Evolutionary conservation across 805 yeast species (phyloP), one percentile per base, ranked within the genome.

Genomic region (Vanderwaltozyma yarrowii): DNA sequence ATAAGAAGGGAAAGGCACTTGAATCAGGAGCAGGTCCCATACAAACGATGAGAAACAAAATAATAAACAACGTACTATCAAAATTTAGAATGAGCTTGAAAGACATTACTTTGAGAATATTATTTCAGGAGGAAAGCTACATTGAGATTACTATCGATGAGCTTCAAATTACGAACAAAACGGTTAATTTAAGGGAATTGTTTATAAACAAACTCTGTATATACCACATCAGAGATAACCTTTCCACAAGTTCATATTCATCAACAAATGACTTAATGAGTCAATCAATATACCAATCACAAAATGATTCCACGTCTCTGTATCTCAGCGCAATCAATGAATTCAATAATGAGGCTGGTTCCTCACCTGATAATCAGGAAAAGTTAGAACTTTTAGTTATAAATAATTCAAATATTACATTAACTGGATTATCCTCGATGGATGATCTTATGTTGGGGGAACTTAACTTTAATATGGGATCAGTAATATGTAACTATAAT

Each of bases 291-390:
- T 13, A 25, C 13, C 16, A 17, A 21, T 33, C 37, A 5, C 10
- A 16, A 19, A 21, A 9, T 12, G 39, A 36, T 14, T 36, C 84
- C 1, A 69, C 76, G 33, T 77, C 87, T 3, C 69, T 84, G 15
- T 85, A 82, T 52, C 76, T 83, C 88, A 83, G 94, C 58, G 94
- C 95, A 2, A 66, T 80, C 10, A 76, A 84, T 0, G 69, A 71
- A 35, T 52, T 74, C 2, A 61, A 69, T 35, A 54, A 47, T 21
- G 11, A 12, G 4, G 14, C 16, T 5, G 23, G 23, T 28, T 23
- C 20, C 13, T 18, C 2, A 14, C 15, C 8, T 17, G 24, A 15
- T 13, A 13, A 30, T 14, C 11, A 24, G 11, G 27, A 11, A 5
- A 10, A 3, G 5, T 7, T 33, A 26, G 24, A 35, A 24, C 13